Conservation (phyloP, 768 basidiomycete genomes). For the Pisolithus tinctorius region DNA sequence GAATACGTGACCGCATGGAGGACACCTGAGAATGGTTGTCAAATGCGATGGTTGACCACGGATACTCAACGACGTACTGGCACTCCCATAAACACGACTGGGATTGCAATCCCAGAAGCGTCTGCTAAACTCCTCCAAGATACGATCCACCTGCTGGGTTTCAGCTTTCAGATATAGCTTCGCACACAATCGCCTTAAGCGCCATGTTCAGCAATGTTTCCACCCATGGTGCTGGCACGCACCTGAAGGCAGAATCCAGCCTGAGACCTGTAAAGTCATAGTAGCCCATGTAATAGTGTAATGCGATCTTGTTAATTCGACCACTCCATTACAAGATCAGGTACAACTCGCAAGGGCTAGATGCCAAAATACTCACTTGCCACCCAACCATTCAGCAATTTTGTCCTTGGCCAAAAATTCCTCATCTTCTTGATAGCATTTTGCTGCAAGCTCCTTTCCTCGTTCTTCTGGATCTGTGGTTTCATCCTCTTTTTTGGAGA, state of each 20-base stretch:
- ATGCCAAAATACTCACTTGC: constrained; percentile 56
- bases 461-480: constrained; percentile 50
- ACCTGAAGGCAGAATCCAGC: constrained; percentile 90
- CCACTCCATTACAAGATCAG: constrained; percentile 40
- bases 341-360: background rate
- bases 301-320: constrained; percentile 63
- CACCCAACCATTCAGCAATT: constrained; percentile 95
- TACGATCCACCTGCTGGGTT: constrained; percentile 96
- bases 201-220: background rate
- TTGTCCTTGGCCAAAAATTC: constrained; percentile 80
- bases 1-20: constrained; percentile 96
- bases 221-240: constrained; percentile 7
- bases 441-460: constrained; percentile 66
- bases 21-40: constrained; percentile 46
- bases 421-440: constrained; percentile 85
- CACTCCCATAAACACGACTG: constrained; percentile 67
- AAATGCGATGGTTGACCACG: background rate
- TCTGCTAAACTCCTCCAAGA: constrained; percentile 84
- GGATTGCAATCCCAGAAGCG: constrained; percentile 94
- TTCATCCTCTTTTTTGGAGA: constrained; percentile 40
- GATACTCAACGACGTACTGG: constrained; percentile 48
- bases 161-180: constrained; percentile 94
- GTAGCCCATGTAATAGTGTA: constrained; percentile 77
- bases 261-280: constrained; percentile 84
- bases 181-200: constrained; percentile 69